A percentile compares a stretch with the other conserved stretches of the same genome.
phyloP scores from a whole-genome alignment of 176 grass and related monocot genomes.

The Eremochloa ophiuroides region DNA sequence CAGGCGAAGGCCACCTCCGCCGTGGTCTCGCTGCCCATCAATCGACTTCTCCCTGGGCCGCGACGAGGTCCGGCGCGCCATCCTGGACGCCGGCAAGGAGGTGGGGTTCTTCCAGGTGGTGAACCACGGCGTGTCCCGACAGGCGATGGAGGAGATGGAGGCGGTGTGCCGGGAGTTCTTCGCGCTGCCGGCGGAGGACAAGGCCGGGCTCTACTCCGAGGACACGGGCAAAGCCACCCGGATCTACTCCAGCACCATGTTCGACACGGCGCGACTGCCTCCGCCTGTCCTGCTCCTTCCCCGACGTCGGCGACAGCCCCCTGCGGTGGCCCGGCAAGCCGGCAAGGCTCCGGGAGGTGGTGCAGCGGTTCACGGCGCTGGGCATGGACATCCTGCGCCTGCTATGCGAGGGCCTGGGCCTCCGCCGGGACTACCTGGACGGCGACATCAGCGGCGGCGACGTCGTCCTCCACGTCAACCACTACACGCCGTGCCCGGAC shows the following conservation, averaged over 20 bases:
- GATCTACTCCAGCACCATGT: constrained; percentile 28
- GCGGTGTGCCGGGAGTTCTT: background rate
- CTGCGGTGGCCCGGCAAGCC: background rate
- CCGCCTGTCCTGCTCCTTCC: constrained; percentile 10
- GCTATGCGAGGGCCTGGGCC: constrained; percentile 12
- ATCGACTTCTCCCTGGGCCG: background rate
- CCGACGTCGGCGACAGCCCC: background rate
- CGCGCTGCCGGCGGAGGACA: background rate
- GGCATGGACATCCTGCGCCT: background rate
- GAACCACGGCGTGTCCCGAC: background rate
- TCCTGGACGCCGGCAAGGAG: background rate
- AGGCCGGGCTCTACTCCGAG: background rate
- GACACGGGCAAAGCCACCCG: background rate
- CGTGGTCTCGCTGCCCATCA: background rate
- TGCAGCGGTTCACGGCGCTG: background rate
- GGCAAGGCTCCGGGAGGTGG: background rate
- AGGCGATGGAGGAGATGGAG: background rate
- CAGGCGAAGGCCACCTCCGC: background rate
- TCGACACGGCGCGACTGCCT: constrained; percentile 35
- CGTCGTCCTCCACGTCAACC: constrained; percentile 48
- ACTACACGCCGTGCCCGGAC: constrained; percentile 53
- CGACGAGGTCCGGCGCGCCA: background rate
- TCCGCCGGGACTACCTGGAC: background rate
- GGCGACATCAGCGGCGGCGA: constrained; percentile 28
- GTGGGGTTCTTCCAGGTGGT: background rate